A percentile compares a stretch with the other conserved stretches of the same genome.
Evolutionary conservation across 495 filamentous ascomycete genomes (phyloP).

Genomic region (Penicillium atrosanguineum): DNA sequence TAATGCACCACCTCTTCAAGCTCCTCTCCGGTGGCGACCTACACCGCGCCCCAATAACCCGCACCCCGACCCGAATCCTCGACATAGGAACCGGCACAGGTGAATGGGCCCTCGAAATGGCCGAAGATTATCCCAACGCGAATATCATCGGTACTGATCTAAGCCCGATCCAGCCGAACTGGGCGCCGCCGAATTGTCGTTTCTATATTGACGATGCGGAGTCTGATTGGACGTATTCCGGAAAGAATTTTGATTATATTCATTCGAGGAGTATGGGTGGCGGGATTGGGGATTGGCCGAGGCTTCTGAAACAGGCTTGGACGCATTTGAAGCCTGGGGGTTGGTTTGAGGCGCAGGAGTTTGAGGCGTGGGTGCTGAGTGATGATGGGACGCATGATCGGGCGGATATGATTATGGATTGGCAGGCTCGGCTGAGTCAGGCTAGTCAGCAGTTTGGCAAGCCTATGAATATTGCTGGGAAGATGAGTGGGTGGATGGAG

Average conservation of each 20-base stretch:
- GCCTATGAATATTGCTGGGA: constrained; percentile 32
- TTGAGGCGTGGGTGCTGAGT: constrained; percentile 31
- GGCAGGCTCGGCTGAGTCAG: constrained; percentile 26
- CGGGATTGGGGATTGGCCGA: constrained; percentile 45
- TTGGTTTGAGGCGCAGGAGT: constrained; percentile 57
- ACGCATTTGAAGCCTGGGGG: constrained; percentile 50
- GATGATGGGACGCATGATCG: constrained; percentile 38
- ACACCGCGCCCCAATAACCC: constrained; percentile 49
- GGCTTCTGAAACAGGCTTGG: constrained; percentile 33
- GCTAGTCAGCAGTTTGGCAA: constrained; percentile 40
- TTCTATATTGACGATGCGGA: constrained; percentile 53
- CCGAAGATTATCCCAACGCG: constrained; percentile 54
- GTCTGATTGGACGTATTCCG: constrained; percentile 46
- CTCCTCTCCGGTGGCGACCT: constrained; percentile 51
- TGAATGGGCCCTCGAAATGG: constrained; percentile 62
- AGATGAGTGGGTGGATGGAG: constrained; percentile 25
- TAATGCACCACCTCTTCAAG: constrained; percentile 60
- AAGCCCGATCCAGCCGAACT: constrained; percentile 51
- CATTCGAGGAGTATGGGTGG: constrained; percentile 47
- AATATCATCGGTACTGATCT: constrained; percentile 66
- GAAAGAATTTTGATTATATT: constrained; percentile 45
- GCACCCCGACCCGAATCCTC: constrained; percentile 32
- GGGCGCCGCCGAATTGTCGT: constrained; percentile 46
- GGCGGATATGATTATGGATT: constrained; percentile 24
- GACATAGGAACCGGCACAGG: constrained; percentile 58